Base-by-base conservation (phyloP, 2,329 filamentous ascomycete species). In the Cordyceps javanica region DNA sequence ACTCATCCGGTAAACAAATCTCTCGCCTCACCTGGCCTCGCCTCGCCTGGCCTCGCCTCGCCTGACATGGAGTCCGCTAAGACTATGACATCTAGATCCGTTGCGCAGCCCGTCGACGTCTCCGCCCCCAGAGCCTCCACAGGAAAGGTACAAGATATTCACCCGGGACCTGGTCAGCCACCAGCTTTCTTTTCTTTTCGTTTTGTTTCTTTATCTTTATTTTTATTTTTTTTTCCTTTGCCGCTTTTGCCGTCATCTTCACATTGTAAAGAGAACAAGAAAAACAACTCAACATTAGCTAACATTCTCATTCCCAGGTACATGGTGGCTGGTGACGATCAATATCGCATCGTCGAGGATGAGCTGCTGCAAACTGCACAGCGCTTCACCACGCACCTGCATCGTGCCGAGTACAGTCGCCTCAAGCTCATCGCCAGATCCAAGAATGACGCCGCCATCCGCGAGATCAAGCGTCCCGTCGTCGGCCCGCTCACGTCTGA, bases 341-440 rank as follows among this genome's bases (percentile, higher is more conserved):
- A 73, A 56, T 93, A 83, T 70, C 86, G 89, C 65, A 92, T 93
- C 87, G 90, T 94, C 0, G 90, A 93, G 69, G 90, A 94, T 64
- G 89, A 93, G 63, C 83, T 94, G 61, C 73, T 87, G 21, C 73
- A 80, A 16, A 82, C 85, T 0, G 89, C 89, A 0, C 81, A 83
- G 54, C 73, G 77, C 3, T 93, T 90, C 70, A 93, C 89, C 0
- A 79, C 81, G 5, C 88, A 91, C 68, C 78, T 93, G 2, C 89
- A 92, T 67, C 82, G 85, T n/a, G 87, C 85, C 16, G 89, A 91
- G 69, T 93, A 93, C 68, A 77, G 84, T 59, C 81, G 86, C 4
- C 78, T 90, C 45, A 88, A 87, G 68, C 72, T 75, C 34, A 72
- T 76, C 36, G 82, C 83, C 3, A 80, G 75, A 61, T 67, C 74